phyloP scores from a whole-genome alignment of 306 rosid species.

The Morella rubra region DNA sequence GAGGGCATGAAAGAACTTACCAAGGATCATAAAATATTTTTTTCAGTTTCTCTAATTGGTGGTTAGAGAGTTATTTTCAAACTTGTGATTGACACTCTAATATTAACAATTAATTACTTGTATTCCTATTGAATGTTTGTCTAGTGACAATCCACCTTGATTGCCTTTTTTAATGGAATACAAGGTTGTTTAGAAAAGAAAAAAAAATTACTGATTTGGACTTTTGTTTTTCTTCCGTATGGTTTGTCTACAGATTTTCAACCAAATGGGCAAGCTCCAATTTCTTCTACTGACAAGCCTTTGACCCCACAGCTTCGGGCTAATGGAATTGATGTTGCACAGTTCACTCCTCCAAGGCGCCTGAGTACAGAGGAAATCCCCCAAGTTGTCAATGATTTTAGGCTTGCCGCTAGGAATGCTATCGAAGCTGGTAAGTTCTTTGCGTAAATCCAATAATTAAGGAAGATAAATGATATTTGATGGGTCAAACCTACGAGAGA shows the following conservation, averaged over 20 bases:
- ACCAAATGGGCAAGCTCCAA: constrained; percentile 46
- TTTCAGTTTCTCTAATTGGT: background rate
- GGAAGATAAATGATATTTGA: too few species aligned
- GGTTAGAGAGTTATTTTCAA: background rate
- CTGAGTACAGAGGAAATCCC: constrained; percentile 53
- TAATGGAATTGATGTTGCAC: constrained; percentile 28
- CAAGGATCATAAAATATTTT: background rate
- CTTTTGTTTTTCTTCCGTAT: background rate
- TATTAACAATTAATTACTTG: background rate
- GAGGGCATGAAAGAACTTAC: background rate
- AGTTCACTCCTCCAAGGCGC: constrained; percentile 55
- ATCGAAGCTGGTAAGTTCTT: constrained; percentile 17
- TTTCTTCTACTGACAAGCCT: constrained; percentile 59
- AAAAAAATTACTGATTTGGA: background rate
- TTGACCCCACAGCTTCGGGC: constrained; percentile 31
- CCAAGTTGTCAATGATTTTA: constrained; percentile 36
- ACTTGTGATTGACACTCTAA: background rate
- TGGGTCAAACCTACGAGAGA: too few species aligned
- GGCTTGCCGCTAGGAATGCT: constrained; percentile 47
- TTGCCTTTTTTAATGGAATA: too few species aligned
- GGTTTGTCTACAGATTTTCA: background rate
- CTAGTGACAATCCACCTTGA: too few species aligned
- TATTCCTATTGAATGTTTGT: too few species aligned
- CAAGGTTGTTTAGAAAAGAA: too few species aligned
- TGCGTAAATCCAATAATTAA: too few species aligned